phyloP scores from a whole-genome alignment of 2,329 filamentous ascomycete genomes.

The Dothideomycetidae sp. region DNA sequence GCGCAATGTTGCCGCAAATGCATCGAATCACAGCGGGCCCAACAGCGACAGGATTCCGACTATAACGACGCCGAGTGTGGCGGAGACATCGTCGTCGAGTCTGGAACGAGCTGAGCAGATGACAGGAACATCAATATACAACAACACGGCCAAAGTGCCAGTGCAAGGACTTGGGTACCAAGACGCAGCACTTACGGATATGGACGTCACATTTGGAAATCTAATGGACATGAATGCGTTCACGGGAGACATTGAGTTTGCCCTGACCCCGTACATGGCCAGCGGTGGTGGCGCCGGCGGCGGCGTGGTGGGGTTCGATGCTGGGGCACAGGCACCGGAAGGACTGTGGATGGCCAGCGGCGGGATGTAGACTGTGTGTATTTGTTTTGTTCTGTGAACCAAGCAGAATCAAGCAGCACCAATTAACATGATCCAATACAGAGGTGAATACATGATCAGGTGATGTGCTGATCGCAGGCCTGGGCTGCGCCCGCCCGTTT shows the following conservation, averaged over 20 bases:
- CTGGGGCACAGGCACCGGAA: too few relatives aligned
- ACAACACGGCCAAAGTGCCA: neutral
- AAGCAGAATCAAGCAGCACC: too few relatives aligned
- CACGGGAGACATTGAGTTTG: slow-evolving; percentile 8
- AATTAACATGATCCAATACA: too few relatives aligned
- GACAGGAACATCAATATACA: neutral
- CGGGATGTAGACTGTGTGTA: neutral
- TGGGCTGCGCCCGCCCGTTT: too few relatives aligned
- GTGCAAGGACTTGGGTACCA: slow-evolving; percentile 1
- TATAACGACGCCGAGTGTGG: neutral
- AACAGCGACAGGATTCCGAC: neutral
- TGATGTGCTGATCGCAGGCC: too few relatives aligned
- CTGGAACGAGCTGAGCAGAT: neutral
- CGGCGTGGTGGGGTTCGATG: too few relatives aligned
- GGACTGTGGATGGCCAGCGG: too few relatives aligned
- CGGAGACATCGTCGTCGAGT: neutral
- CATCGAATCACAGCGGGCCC: neutral
- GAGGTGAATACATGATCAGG: too few relatives aligned
- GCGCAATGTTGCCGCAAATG: neutral
- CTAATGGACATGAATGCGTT: slow-evolving; percentile 12
- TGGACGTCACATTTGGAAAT: slow-evolving; percentile 12
- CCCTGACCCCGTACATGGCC: slow-evolving; percentile 6
- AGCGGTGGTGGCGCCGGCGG: neutral
- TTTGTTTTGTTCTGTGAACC: too few relatives aligned
- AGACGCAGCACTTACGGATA: slow-evolving; percentile 10